phyloP scores from a whole-genome alignment of 768 basidiomycete genomes.

The Psilocybe azurescens region DNA sequence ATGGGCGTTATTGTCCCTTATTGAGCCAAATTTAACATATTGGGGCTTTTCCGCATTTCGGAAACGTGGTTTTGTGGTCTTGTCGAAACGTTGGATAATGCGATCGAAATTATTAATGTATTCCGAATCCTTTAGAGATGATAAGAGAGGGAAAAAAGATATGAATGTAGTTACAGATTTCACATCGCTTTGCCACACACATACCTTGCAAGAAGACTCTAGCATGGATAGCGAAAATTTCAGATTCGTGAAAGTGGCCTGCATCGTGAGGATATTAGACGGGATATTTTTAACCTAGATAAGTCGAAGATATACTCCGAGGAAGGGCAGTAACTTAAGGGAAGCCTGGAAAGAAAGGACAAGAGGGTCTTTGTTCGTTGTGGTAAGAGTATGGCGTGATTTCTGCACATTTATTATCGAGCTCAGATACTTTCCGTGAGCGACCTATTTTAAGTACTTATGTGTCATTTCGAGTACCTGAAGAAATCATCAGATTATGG shows the following conservation, averaged over 20 bases:
- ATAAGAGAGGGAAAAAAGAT: not conserved
- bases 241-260: slow-evolving; percentile 57
- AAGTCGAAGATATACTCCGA: slow-evolving; percentile 37
- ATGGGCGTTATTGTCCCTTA: slow-evolving; percentile 43
- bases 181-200: slow-evolving; percentile 29
- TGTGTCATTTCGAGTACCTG: no score
- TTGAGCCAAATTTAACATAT: slow-evolving; percentile 55
- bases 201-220: slow-evolving; percentile 33
- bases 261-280: not conserved
- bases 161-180: slow-evolving; percentile 14
- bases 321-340: no score
- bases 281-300: not conserved
- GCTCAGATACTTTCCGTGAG: no score
- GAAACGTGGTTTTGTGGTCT: slow-evolving; percentile 53
- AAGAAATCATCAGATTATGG: no score
- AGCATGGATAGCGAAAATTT: slow-evolving; percentile 52
- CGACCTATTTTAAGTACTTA: no score
- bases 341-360: no score
- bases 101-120: slow-evolving; percentile 47
- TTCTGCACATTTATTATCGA: no score
- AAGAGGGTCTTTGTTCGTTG: no score
- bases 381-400: no score
- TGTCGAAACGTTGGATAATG: slow-evolving; percentile 50
- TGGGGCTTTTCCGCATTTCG: slow-evolving; percentile 40
- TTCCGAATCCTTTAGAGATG: slow-evolving; percentile 41